These are phyloP conservation scores for Ascosphaera apis DNA, from an alignment of 2,329 filamentous ascomycete genomes.

Conservation along the genomic window DNA sequence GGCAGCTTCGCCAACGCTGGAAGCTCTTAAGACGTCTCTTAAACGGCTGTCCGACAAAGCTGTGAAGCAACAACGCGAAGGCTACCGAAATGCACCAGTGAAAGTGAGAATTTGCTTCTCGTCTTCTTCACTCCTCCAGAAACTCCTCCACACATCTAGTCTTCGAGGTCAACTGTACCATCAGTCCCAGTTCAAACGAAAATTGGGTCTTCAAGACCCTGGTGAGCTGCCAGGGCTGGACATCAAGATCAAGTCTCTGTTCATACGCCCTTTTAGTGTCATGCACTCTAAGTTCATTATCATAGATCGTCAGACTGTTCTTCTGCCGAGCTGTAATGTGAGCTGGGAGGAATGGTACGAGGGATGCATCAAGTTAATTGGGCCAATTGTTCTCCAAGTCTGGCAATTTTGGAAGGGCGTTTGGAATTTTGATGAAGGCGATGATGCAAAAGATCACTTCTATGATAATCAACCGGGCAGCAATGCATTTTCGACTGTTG, in stretches of 20 bases:
- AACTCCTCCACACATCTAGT: slow-evolving; percentile 48
- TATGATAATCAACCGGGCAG: slow-evolving; percentile 1
- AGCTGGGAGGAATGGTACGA: slow-evolving; percentile 82
- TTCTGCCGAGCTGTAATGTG: slow-evolving; percentile 60
- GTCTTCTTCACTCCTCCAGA: slow-evolving; percentile 47
- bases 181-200: slow-evolving; percentile 31
- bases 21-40: slow-evolving; percentile 34
- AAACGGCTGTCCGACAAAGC: slow-evolving; percentile 32
- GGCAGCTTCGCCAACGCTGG: slow-evolving; percentile 41
- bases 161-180: slow-evolving; percentile 38
- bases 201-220: slow-evolving; percentile 39
- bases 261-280: slow-evolving; percentile 60
- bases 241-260: slow-evolving; percentile 50
- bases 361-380: slow-evolving; percentile 44
- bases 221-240: slow-evolving; percentile 37
- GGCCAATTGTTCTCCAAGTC: slow-evolving; percentile 37
- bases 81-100: slow-evolving; percentile 19
- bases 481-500: neutral
- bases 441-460: slow-evolving; percentile 11
- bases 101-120: slow-evolving; percentile 56
- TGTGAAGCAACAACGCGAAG: slow-evolving; percentile 9
- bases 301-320: slow-evolving; percentile 41
- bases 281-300: slow-evolving; percentile 73
- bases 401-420: slow-evolving; percentile 42
- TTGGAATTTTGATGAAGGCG: slow-evolving; percentile 25